Base-by-base conservation (phyloP, 2,329 filamentous ascomycete genomes). In the Fusarium sp. region DNA sequence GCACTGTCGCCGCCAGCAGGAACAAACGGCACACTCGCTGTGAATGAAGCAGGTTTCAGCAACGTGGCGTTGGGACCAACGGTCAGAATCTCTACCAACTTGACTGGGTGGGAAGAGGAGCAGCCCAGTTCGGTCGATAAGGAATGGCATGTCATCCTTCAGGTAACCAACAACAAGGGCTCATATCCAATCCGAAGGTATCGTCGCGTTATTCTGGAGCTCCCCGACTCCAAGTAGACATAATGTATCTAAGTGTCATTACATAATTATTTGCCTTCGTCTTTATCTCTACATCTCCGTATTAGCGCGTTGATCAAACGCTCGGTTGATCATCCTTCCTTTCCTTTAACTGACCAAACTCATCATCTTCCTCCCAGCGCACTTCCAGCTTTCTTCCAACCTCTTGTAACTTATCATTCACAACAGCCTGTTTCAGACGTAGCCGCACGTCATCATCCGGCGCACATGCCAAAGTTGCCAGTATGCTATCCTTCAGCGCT, bases 91-190 rank as follows among this genome's bases (percentile, higher is more conserved):
- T 68, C 64, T 0, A 43, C 33, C 1, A 28, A 35, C 19, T 21
- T 69, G 21, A 37, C 19, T 1, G 6, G 18, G 0, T 67, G 64
- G 64, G 37, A 50, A 49, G 49, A 68, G 10, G 64, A 67, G 13
- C 52, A 67, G 21, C 64, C 64, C 0, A 56, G 66, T 8, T 37
- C 13, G 2, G 64, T 50, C 16, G 38, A 38, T 4, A 67, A 67
- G 12, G 62, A 67, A 42, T 69, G 66, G 66, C 56, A 69, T n/a
- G 43, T 69, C 2, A 37, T 69, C 28, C 44, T 69, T 8, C 64
- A 69, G 42, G 64, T 69, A 5, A 69, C 56, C 4, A 69, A 69
- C 37, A 62, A 25, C 9, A 69, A 69, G 5, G 66, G 66, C 1
- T 18, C 25, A 5, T 52, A 69, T 18, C 66, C 64, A 0, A 40